phyloP scores from a whole-genome alignment of 495 filamentous ascomycete genomes.

The Hypoxylon fragiforme region DNA sequence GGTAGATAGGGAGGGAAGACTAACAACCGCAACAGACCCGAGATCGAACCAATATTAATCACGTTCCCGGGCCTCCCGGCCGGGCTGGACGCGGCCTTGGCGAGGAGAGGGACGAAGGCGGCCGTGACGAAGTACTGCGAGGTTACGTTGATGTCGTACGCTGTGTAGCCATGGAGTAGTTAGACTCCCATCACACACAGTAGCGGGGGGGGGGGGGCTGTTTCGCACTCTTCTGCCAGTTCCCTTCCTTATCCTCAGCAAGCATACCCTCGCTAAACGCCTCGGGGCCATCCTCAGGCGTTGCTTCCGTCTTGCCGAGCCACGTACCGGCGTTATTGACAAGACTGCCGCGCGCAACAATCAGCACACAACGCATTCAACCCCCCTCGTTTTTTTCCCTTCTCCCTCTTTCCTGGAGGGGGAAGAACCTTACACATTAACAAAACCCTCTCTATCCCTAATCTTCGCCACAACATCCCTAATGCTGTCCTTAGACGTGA shows the following conservation, averaged over 20 bases:
- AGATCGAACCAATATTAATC: slow-evolving; percentile 59
- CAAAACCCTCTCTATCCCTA: slow-evolving; percentile 61
- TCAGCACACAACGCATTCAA: slow-evolving; percentile 48
- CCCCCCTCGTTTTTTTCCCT: no score
- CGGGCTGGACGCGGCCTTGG: slow-evolving; percentile 48
- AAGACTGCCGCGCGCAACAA: slow-evolving; percentile 53
- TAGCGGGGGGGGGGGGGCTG: background rate
- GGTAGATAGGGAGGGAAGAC: no score
- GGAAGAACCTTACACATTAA: slow-evolving; percentile 62
- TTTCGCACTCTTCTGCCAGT: slow-evolving; percentile 57
- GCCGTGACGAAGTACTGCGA: slow-evolving; percentile 60
- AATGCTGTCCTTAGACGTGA: slow-evolving; percentile 74
- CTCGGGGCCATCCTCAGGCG: slow-evolving; percentile 25
- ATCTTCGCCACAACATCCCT: slow-evolving; percentile 67
- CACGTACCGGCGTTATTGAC: slow-evolving; percentile 81
- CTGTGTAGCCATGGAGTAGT: slow-evolving; percentile 46
- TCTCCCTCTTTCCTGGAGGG: no score
- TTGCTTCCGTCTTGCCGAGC: slow-evolving; percentile 36
- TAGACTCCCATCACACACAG: slow-evolving; percentile 34
- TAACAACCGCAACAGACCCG: slow-evolving; percentile 47
- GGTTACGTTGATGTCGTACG: slow-evolving; percentile 77
- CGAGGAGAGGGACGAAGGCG: slow-evolving; percentile 49
- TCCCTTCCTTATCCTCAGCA: slow-evolving; percentile 53
- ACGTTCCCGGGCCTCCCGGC: slow-evolving; percentile 58
- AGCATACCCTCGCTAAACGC: slow-evolving; percentile 32